A percentile compares a stretch with the other conserved stretches of the same genome.
Conservation (phyloP, 176 grass and related monocot genomes). For the Phragmites australis region DNA sequence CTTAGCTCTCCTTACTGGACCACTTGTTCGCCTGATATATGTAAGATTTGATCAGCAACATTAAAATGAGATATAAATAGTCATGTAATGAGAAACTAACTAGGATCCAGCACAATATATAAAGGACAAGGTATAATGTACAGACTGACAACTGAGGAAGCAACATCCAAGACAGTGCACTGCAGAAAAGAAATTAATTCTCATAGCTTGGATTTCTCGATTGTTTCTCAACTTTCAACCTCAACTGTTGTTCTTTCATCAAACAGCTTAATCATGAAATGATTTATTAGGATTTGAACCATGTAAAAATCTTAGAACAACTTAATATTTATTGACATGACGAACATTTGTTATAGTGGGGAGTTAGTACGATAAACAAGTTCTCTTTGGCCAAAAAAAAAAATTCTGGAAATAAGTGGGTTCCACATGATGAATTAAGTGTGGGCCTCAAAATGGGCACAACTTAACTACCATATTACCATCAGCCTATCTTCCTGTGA, state of each 20-base stretch:
- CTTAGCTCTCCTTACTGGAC: slow-evolving; percentile 90
- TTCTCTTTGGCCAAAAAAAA: not conserved
- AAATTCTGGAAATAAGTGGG: not conserved
- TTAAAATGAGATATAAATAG: slow-evolving; percentile 3
- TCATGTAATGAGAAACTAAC: slow-evolving; percentile 22
- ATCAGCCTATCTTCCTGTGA: not conserved
- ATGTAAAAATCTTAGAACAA: slow-evolving; percentile 22
- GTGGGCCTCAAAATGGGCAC: not conserved
- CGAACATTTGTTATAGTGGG: not conserved
- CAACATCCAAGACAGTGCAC: not conserved
- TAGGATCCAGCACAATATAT: slow-evolving; percentile 3
- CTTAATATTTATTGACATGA: not conserved
- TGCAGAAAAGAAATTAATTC: not conserved
- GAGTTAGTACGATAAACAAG: slow-evolving; percentile 8
- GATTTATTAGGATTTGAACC: not conserved
- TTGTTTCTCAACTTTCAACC: not conserved
- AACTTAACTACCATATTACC: not conserved
- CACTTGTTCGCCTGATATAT: slow-evolving; percentile 65
- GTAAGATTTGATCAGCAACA: slow-evolving; percentile 17
- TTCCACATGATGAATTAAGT: not conserved
- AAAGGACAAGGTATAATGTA: not conserved
- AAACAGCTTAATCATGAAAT: not conserved
- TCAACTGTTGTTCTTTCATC: not conserved
- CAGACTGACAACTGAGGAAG: slow-evolving; percentile 1
- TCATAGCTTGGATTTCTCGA: not conserved